phyloP scores from a whole-genome alignment of 2,329 filamentous ascomycete genomes.

The Fusarium pseudonygamai region DNA sequence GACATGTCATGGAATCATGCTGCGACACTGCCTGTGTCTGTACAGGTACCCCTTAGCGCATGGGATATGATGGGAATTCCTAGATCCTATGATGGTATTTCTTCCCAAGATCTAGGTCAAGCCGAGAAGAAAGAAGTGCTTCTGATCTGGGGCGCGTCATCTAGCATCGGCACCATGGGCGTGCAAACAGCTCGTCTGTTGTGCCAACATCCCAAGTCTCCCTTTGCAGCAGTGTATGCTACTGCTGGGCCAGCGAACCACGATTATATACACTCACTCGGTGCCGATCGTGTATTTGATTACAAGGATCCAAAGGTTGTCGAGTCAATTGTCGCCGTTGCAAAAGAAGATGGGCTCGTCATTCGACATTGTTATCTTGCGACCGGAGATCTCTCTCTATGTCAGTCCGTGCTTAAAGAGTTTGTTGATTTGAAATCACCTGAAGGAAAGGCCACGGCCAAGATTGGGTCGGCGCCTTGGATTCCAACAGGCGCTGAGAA shows the following conservation, averaged over 20 bases:
- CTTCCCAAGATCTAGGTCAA: neutral
- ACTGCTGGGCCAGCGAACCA: conserved; percentile 49
- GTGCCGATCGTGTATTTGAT: conserved; percentile 54
- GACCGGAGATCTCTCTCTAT: conserved; percentile 47
- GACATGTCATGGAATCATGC: conserved; percentile 52
- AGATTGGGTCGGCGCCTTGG: conserved; percentile 51
- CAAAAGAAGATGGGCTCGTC: conserved; percentile 47
- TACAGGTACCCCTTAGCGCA: conserved; percentile 49
- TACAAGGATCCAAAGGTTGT: conserved; percentile 48
- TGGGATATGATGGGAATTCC: conserved; percentile 52
- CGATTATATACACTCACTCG: conserved; percentile 47
- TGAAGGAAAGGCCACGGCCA: no score
- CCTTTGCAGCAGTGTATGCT: conserved; percentile 53
- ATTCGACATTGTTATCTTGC: conserved; percentile 56
- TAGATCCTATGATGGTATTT: conserved; percentile 20
- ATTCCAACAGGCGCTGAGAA: conserved; percentile 45
- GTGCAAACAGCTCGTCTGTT: conserved; percentile 52
- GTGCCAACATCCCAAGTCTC: conserved; percentile 45
- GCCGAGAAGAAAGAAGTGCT: conserved; percentile 45
- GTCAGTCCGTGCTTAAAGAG: conserved; percentile 50
- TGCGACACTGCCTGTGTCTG: conserved; percentile 52
- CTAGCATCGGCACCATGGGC: conserved; percentile 56
- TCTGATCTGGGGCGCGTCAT: conserved; percentile 57
- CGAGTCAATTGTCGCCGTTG: conserved; percentile 48
- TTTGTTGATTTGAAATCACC: no score